Base-by-base conservation (phyloP, 1,284 basidiomycete genomes). In the Sutorius eximius region DNA sequence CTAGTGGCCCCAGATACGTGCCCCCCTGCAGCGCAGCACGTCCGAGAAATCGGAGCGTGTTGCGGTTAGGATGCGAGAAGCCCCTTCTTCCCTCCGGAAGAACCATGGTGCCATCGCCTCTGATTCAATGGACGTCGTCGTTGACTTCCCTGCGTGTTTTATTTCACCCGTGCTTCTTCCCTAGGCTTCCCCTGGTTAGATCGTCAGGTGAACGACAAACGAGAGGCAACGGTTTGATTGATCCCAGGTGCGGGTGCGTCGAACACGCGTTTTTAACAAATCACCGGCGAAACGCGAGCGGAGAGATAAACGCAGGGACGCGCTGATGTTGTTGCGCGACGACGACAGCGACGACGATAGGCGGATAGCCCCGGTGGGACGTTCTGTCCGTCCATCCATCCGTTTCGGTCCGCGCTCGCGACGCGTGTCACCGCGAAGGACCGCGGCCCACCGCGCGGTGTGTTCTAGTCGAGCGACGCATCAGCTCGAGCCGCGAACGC, bases 71-170 rank as follows among this genome's bases (percentile, higher is more conserved):
- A 10, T 18, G n/a, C 5, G 18, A 38, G n/a, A 18, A n/a, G 36
- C 4, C 10, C n/a, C 36, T n/a, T 12, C 9, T 18, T 18, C n/a
- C 36, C 11, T 20, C 7, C 8, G 37, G 37, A 38, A 87, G 86
- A 43, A 43, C 77, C 74, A 66, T 20, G 47, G 16, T 3, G 11
- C 16, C 18, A 27, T 27, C 24, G 24, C 24, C 24, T 27, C 24
- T 27, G 24, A 27, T 27, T 27, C 24, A 27, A 27, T 5, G n/a
- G n/a, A n/a, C n/a, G n/a, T n/a, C n/a, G n/a, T n/a, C n/a, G 24
- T 5, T 6, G 24, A 5, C 5, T 5, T 4, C 24, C 24, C 24
- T 33, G 18, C 44, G 8, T 36, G 18, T 10, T 16, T 45, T 15
- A 38, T 45, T 37, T 16, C 15, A 8, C 11, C 6, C 30, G 40